Conservation (phyloP, 2,329 filamentous ascomycete genomes). For the Trichoderma hamatum region DNA sequence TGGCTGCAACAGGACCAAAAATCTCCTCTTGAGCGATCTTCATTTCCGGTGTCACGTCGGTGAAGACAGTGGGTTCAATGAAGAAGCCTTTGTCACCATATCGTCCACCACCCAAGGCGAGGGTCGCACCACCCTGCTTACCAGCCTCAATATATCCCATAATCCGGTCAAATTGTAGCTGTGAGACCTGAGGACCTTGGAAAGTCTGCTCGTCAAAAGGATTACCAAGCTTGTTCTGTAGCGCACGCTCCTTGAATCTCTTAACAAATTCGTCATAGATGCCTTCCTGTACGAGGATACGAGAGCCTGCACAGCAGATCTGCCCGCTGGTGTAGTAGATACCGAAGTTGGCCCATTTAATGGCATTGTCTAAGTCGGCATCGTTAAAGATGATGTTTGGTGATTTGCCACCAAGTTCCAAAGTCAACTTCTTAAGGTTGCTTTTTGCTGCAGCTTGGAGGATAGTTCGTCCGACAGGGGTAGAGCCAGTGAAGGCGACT, state of each 20-base stretch:
- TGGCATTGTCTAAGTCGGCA: conserved; percentile 74
- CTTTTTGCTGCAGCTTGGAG: conserved; percentile 78
- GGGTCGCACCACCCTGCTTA: conserved; percentile 59
- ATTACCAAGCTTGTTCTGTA: conserved; percentile 78
- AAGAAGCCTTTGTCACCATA: conserved; percentile 71
- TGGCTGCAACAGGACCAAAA: conserved; percentile 47
- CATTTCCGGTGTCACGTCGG: conserved; percentile 44
- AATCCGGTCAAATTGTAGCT: conserved; percentile 86
- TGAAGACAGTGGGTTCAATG: conserved; percentile 70
- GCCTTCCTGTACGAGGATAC: conserved; percentile 82
- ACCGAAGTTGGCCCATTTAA: conserved; percentile 76
- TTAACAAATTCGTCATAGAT: conserved; percentile 87
- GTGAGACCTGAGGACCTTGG: conserved; percentile 85
- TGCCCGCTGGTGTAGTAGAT: conserved; percentile 69
- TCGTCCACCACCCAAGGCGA: conserved; percentile 58
- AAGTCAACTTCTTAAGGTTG: conserved; percentile 81
- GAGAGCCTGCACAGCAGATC: conserved; percentile 74
- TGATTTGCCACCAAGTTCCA: conserved; percentile 79
- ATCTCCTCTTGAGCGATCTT: conserved; percentile 33
- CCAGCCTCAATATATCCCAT: conserved; percentile 77
- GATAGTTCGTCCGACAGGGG: conserved; percentile 71
- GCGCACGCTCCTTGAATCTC: conserved; percentile 76
- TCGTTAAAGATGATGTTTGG: conserved; percentile 81
- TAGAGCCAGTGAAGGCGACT: conserved; percentile 81
- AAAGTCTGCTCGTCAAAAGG: conserved; percentile 78